Evolutionary conservation across 768 basidiomycete species (phyloP).

Genomic region (Boletus coccyginus): DNA sequence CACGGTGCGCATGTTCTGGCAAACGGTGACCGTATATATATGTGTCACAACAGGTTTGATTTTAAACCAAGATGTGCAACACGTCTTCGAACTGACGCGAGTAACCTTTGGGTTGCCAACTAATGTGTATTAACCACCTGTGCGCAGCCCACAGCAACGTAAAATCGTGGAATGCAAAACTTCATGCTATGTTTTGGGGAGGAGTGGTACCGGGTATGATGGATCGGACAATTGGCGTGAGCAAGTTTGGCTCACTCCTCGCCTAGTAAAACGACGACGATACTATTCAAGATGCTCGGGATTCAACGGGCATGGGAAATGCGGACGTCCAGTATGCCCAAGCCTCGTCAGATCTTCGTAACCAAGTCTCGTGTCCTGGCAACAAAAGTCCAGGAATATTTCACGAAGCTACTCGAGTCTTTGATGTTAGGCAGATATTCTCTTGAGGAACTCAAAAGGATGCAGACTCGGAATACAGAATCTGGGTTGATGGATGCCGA

Average conservation of each 20-base stretch:
- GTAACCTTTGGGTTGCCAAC: background rate
- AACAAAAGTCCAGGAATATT: conserved; percentile 70
- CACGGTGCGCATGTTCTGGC: conserved; percentile 12
- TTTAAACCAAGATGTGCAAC: conserved; percentile 21
- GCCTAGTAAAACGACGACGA: too few relatives aligned
- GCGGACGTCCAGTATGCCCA: too few relatives aligned
- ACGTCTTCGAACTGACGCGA: conserved; percentile 28
- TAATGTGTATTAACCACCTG: conserved; percentile 13
- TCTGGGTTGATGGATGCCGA: conserved; percentile 32
- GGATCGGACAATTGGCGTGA: too few relatives aligned
- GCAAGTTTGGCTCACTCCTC: too few relatives aligned
- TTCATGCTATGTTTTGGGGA: conserved; percentile 57
- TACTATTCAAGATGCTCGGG: too few relatives aligned
- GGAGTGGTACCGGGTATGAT: too few relatives aligned
- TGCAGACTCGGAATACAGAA: conserved; percentile 20
- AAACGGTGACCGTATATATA: background rate
- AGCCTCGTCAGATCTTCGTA: conserved; percentile 46
- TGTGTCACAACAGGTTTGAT: conserved; percentile 18
- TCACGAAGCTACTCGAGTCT: conserved; percentile 47
- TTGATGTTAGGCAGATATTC: conserved; percentile 36
- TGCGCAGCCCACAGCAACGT: conserved; percentile 43
- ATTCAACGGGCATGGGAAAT: too few relatives aligned
- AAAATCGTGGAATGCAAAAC: conserved; percentile 55
- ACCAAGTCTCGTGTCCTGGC: conserved; percentile 68
- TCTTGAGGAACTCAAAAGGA: conserved; percentile 37